These are phyloP conservation scores for Oemleria cerasiformis DNA, from an alignment of 306 rosid species.

Conservation along the genomic window DNA sequence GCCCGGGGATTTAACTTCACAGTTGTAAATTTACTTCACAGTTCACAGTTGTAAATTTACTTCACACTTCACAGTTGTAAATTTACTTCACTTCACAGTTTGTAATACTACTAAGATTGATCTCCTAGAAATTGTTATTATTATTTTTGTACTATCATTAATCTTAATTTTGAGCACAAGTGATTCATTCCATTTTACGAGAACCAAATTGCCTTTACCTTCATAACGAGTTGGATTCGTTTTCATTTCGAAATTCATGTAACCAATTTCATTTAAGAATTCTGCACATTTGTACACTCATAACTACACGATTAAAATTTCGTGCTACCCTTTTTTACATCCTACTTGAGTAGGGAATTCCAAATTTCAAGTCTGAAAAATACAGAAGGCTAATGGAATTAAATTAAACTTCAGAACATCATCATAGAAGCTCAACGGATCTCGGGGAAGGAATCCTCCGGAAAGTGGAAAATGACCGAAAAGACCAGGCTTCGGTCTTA, in stretches of 20 bases:
- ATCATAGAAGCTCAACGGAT: background rate
- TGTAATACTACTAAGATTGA: background rate
- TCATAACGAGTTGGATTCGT: background rate
- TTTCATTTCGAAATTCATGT: background rate
- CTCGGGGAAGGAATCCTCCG: too few relatives aligned
- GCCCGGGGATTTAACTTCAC: background rate
- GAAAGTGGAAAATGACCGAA: background rate
- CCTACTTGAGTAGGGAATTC: conserved; percentile 22
- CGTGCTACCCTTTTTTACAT: conserved; percentile 39
- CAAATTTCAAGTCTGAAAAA: conserved; percentile 16
- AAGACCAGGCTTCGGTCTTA: conserved; percentile 15
- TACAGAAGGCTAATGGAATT: background rate
- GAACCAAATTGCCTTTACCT: background rate
- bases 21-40: too few relatives aligned
- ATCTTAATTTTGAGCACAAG: background rate
- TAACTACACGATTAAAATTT: conserved; percentile 29
- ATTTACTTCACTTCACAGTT: background rate
- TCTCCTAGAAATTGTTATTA: background rate
- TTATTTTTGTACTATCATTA: background rate
- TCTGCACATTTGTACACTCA: conserved; percentile 49
- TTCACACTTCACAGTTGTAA: too few relatives aligned
- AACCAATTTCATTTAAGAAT: conserved; percentile 23
- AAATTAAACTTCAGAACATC: conserved; percentile 26
- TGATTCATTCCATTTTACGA: background rate
- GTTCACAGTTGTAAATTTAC: too few relatives aligned